Evolutionary conservation across 2,329 filamentous ascomycete species (phyloP).

Genomic region (Neoascochyta sp.): DNA sequence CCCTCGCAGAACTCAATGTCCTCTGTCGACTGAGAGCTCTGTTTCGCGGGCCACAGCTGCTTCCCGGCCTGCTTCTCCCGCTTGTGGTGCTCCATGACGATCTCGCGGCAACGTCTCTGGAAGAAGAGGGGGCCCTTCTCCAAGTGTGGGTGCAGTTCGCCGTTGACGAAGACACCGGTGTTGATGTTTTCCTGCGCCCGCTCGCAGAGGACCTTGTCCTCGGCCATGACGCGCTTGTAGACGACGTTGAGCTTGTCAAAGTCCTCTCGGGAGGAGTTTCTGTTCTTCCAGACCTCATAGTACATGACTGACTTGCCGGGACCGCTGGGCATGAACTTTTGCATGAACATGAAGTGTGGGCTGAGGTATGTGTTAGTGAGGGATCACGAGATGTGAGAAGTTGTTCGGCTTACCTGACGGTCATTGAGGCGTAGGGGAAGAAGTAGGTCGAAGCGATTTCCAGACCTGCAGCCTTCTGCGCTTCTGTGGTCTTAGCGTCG

Average conservation of each 20-base stretch:
- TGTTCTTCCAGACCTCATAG: constrained; percentile 63
- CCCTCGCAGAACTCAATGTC: constrained; percentile 28
- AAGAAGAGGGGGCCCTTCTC: constrained; percentile 59
- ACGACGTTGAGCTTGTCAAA: constrained; percentile 57
- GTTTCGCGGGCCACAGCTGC: constrained; percentile 54
- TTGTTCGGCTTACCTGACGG: constrained; percentile 21
- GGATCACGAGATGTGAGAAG: neutral
- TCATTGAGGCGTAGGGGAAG: constrained; percentile 32
- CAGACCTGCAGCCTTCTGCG: constrained; percentile 23
- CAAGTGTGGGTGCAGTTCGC: constrained; percentile 58
- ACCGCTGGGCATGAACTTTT: constrained; percentile 57
- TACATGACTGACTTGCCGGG: constrained; percentile 54
- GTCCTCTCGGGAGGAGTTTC: constrained; percentile 56
- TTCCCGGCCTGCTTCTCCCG: constrained; percentile 44
- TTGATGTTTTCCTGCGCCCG: constrained; percentile 60
- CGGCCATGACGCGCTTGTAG: constrained; percentile 61
- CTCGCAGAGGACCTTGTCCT: constrained; percentile 62
- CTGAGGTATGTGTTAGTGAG: constrained; percentile 11
- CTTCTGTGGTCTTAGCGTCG: constrained; percentile 27
- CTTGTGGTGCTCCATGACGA: constrained; percentile 48
- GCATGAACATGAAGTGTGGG: constrained; percentile 59
- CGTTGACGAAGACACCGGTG: constrained; percentile 59
- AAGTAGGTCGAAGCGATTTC: constrained; percentile 31
- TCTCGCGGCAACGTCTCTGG: constrained; percentile 51
- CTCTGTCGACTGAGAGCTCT: constrained; percentile 20